Evolutionary conservation across 352 stramenopile genomes (phyloP).

Genomic region (Globisporangium nodosum): DNA sequence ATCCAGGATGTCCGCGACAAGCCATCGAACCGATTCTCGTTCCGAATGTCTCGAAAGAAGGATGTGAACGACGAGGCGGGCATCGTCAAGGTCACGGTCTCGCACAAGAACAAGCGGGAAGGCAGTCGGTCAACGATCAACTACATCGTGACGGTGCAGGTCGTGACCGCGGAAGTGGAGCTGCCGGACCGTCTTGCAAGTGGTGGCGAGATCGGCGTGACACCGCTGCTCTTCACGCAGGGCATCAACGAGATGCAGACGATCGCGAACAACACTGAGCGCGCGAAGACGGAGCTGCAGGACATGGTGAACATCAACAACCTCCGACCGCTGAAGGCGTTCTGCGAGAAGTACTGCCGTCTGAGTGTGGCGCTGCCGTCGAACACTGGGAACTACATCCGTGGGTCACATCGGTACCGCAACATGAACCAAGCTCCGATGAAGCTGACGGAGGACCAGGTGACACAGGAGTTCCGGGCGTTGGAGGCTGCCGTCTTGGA

Average conservation of each 20-base stretch:
- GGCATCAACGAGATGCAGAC: conserved; percentile 96
- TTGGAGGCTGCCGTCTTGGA: conserved; percentile 68
- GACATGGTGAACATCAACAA: conserved; percentile 89
- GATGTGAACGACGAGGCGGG: conserved; percentile 66
- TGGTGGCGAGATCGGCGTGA: conserved; percentile 77
- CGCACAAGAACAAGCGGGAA: conserved; percentile 44
- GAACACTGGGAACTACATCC: conserved; percentile 19
- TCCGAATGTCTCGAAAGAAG: conserved; percentile 80
- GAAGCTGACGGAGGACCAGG: conserved; percentile 67
- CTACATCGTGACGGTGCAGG: conserved; percentile 83
- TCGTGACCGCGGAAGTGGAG: conserved; percentile 69
- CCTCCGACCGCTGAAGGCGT: conserved; percentile 74
- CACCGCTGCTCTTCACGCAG: conserved; percentile 84
- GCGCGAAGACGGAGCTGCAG: conserved; percentile 84
- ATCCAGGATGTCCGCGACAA: conserved; percentile 85
- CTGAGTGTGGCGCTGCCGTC: conserved; percentile 48
- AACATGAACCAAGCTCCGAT: conserved; percentile 43
- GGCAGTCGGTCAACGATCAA: conserved; percentile 60
- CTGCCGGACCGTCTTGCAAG: conserved; percentile 60
- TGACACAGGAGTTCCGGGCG: conserved; percentile 56
- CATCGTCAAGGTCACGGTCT: conserved; percentile 75
- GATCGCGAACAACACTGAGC: conserved; percentile 89
- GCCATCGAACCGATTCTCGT: conserved; percentile 79
- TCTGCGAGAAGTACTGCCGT: conserved; percentile 77
- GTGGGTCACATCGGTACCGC: conserved; percentile 43